These are phyloP conservation scores for Aspergillus fijiensis DNA, from an alignment of 2,329 filamentous ascomycete species.

Conservation along the genomic window DNA sequence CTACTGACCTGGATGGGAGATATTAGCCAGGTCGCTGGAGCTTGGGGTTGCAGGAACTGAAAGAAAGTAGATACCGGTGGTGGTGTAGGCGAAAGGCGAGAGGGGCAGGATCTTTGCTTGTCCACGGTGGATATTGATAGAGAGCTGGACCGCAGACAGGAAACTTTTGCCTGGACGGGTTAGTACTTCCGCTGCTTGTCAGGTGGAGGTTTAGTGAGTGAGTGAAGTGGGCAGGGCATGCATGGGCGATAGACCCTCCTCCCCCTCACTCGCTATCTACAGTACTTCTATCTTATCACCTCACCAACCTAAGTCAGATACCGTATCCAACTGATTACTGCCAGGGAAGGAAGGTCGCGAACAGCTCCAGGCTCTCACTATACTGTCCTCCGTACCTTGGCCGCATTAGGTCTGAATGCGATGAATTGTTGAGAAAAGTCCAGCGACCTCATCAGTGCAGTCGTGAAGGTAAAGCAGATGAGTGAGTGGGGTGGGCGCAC, in stretches of 20 bases:
- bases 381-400: too few relatives aligned
- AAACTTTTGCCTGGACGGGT: slow-evolving; percentile 23
- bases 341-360: too few relatives aligned
- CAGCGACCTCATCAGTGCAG: background rate
- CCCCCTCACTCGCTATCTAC: background rate
- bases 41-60: background rate
- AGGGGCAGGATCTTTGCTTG: background rate
- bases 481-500: background rate
- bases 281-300: background rate
- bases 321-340: too few relatives aligned
- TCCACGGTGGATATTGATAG: background rate
- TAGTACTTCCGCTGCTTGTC: slow-evolving; percentile 17
- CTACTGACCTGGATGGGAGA: background rate
- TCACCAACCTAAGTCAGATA: too few relatives aligned
- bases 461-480: background rate
- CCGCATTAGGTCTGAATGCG: too few relatives aligned
- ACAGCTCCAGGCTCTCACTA: too few relatives aligned
- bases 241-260: too few relatives aligned
- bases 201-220: background rate
- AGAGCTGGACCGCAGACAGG: slow-evolving; percentile 6
- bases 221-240: too few relatives aligned
- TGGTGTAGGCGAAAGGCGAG: background rate
- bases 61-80: background rate
- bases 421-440: too few relatives aligned
- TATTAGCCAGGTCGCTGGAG: background rate